phyloP scores from a whole-genome alignment of 352 stramenopile genomes.

The Pilasporangium apinafurcum region DNA sequence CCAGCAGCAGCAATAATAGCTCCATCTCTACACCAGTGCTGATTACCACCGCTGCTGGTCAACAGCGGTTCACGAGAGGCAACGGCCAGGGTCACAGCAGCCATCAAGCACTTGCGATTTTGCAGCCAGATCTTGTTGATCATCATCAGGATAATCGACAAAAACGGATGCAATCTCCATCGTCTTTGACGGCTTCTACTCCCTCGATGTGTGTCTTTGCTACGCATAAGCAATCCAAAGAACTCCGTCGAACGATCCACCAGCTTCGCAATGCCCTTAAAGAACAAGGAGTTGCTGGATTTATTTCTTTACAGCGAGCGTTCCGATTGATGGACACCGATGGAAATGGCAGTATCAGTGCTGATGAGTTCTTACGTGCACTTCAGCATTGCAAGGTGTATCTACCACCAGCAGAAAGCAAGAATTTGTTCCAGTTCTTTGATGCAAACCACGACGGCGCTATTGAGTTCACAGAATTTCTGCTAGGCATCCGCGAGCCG shows the following conservation, averaged over 20 bases:
- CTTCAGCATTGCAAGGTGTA: constrained; percentile 57
- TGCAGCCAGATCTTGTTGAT: constrained; percentile 53
- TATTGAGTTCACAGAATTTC: constrained; percentile 84
- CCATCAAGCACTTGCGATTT: constrained; percentile 46
- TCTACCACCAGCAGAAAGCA: constrained; percentile 36
- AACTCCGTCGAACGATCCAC: constrained; percentile 49
- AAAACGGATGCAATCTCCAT: no score
- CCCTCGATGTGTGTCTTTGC: constrained; percentile 10
- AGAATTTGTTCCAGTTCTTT: constrained; percentile 79
- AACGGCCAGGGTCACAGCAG: constrained; percentile 36
- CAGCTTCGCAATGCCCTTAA: constrained; percentile 47
- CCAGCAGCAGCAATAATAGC: background rate
- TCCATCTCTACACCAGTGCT: background rate
- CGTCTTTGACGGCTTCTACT: no score
- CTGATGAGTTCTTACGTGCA: constrained; percentile 72
- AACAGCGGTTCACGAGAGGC: background rate
- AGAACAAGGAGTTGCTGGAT: constrained; percentile 55
- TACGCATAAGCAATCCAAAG: constrained; percentile 44
- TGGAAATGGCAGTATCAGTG: constrained; percentile 46
- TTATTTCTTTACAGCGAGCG: constrained; percentile 70
- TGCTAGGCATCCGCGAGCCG: constrained; percentile 71
- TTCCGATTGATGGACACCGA: constrained; percentile 78
- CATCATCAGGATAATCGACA: constrained; percentile 18
- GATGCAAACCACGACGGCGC: constrained; percentile 79
- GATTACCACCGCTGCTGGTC: background rate